Evolutionary conservation across 2,329 filamentous ascomycete species (phyloP).

Genomic region (Colletotrichum viniferum): DNA sequence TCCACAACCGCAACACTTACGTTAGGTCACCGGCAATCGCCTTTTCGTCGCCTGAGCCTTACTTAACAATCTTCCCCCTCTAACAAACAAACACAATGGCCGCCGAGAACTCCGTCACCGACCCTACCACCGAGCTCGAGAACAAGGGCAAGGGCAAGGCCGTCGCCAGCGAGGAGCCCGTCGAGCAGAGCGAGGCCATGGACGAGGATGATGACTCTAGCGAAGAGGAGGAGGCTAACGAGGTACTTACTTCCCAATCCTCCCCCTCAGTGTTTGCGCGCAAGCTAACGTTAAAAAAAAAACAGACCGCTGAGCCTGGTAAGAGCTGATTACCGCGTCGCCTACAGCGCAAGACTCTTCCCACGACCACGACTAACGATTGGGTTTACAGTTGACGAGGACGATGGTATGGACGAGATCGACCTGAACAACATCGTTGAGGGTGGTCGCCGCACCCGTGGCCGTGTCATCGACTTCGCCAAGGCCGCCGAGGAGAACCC

Average conservation of each 20-base stretch:
- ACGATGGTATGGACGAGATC: constrained; percentile 90
- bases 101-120: constrained; percentile 53
- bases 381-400: constrained; percentile 62
- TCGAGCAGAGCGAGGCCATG: constrained; percentile 67
- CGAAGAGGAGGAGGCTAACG: constrained; percentile 67
- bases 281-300: constrained; percentile 10
- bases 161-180: constrained; percentile 52
- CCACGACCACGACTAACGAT: constrained; percentile 31
- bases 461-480: constrained; percentile 90
- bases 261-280: not conserved
- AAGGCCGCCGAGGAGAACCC: constrained; percentile 84
- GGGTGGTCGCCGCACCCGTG: constrained; percentile 82
- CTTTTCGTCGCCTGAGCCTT: not conserved
- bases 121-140: constrained; percentile 52
- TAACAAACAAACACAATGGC: constrained; percentile 46
- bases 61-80: constrained; percentile 16
- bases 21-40: not conserved
- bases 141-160: constrained; percentile 92
- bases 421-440: constrained; percentile 86
- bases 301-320: constrained; percentile 28
- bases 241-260: constrained; percentile 45
- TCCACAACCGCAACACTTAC: not conserved
- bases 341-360: not conserved
- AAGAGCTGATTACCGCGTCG: constrained; percentile 19
- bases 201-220: constrained; percentile 77